Evolutionary conservation across 495 filamentous ascomycete genomes (phyloP).

Genomic region (Apodospora peruviana): DNA sequence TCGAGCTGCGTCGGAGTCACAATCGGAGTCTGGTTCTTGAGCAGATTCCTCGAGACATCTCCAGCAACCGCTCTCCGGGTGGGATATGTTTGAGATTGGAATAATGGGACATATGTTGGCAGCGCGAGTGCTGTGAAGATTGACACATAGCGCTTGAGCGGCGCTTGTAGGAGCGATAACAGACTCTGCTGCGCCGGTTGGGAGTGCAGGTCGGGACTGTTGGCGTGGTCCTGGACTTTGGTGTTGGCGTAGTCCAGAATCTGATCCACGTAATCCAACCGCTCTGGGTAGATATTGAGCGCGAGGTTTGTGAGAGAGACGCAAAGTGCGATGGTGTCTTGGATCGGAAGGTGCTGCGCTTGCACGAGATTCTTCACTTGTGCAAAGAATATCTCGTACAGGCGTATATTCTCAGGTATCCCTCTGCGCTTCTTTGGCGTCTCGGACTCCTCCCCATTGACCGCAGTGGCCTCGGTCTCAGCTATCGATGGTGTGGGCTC

Average conservation of each 20-base stretch:
- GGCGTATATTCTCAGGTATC: slow-evolving; percentile 76
- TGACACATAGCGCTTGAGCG: slow-evolving; percentile 82
- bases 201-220: slow-evolving; percentile 91
- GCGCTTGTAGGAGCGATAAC: slow-evolving; percentile 78
- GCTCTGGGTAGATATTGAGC: slow-evolving; percentile 89
- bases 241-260: slow-evolving; percentile 81
- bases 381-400: slow-evolving; percentile 97
- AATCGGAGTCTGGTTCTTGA: slow-evolving; percentile 75
- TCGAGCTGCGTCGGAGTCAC: slow-evolving; percentile 73
- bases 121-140: slow-evolving; percentile 90
- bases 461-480: slow-evolving; percentile 36
- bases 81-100: slow-evolving; percentile 88
- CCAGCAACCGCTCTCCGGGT: slow-evolving; percentile 86
- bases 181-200: slow-evolving; percentile 81
- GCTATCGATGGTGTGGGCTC: slow-evolving; percentile 36
- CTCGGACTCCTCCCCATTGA: slow-evolving; percentile 32
- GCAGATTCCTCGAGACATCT: slow-evolving; percentile 71
- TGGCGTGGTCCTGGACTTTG: slow-evolving; percentile 84
- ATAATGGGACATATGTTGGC: slow-evolving; percentile 82
- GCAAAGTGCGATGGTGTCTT: slow-evolving; percentile 87
- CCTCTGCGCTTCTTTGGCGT: slow-evolving; percentile 54
- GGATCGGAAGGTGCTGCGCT: slow-evolving; percentile 82
- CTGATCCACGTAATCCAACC: slow-evolving; percentile 92
- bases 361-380: slow-evolving; percentile 92
- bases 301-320: slow-evolving; percentile 90